Evolutionary conservation across 2,329 filamentous ascomycete genomes (phyloP).

Genomic region (Dactylellina parvicollis): DNA sequence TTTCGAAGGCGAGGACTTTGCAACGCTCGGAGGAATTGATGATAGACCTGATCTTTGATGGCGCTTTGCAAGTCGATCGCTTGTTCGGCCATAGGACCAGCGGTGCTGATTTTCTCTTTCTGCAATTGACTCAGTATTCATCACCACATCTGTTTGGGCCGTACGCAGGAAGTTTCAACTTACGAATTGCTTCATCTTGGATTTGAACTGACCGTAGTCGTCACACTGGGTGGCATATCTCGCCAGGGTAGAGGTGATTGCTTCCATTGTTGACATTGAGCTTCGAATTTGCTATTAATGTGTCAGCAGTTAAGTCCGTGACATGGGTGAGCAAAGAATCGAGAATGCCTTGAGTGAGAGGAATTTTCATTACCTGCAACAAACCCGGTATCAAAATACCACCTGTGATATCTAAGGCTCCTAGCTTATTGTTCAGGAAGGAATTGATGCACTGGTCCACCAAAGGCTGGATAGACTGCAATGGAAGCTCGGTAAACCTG

Average conservation of each 20-base stretch:
- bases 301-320: no score
- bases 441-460: conserved; percentile 29
- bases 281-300: conserved; percentile 27
- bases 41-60: conserved; percentile 32
- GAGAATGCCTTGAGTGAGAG: no score
- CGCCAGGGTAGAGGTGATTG: conserved; percentile 34
- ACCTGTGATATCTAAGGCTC: conserved; percentile 36
- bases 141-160: background rate
- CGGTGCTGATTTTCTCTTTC: conserved; percentile 23
- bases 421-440: conserved; percentile 41
- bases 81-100: conserved; percentile 2
- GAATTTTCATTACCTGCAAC: conserved; percentile 18
- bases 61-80: conserved; percentile 34
- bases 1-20: conserved; percentile 21
- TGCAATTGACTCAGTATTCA: conserved; percentile 13
- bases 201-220: conserved; percentile 32
- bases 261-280: conserved; percentile 39
- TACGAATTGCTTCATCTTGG: conserved; percentile 35
- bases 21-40: conserved; percentile 37
- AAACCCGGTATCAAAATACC: conserved; percentile 21
- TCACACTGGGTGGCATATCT: conserved; percentile 39
- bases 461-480: conserved; percentile 19
- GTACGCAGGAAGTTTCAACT: no score
- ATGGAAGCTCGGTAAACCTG: conserved; percentile 4
- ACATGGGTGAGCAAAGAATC: no score